A percentile compares a stretch with the other conserved stretches of the same genome.
These are phyloP conservation scores for Letharia lupina DNA, from an alignment of 495 filamentous ascomycete species.

Conservation along the genomic window DNA sequence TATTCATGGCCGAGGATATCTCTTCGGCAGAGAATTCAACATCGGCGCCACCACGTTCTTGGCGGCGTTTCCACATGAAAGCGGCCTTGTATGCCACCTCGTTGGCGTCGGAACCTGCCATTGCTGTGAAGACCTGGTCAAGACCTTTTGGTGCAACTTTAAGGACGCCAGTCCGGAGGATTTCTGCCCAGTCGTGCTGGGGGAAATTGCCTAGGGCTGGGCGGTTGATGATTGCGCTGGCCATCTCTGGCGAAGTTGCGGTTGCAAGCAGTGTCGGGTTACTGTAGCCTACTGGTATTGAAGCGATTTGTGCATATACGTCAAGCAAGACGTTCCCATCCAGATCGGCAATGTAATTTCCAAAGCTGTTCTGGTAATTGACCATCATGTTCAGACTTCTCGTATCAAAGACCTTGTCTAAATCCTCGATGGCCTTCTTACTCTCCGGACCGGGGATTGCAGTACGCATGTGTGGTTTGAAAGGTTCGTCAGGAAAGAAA, in stretches of 20 bases:
- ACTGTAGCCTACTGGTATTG: slow-evolving; percentile 95
- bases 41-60: slow-evolving; percentile 71
- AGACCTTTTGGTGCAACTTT: slow-evolving; percentile 84
- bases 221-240: slow-evolving; percentile 78
- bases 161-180: slow-evolving; percentile 81
- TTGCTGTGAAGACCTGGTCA: slow-evolving; percentile 93
- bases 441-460: slow-evolving; percentile 77
- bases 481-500: slow-evolving; percentile 69
- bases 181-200: slow-evolving; percentile 74
- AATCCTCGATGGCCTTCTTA: slow-evolving; percentile 58
- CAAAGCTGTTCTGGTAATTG: slow-evolving; percentile 42
- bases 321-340: slow-evolving; percentile 66
- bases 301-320: slow-evolving; percentile 71
- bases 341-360: slow-evolving; percentile 76
- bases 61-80: slow-evolving; percentile 92
- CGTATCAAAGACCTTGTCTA: slow-evolving; percentile 86
- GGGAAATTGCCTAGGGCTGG: slow-evolving; percentile 97
- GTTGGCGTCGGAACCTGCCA: slow-evolving; percentile 94
- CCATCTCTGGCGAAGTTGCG: slow-evolving; percentile 70
- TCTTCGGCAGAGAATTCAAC: slow-evolving; percentile 84
- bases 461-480: slow-evolving; percentile 62
- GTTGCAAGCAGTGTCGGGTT: slow-evolving; percentile 71
- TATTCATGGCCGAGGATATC: slow-evolving; percentile 69
- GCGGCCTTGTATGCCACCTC: slow-evolving; percentile 99
- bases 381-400: slow-evolving; percentile 76